These are phyloP conservation scores for Helianthus tuberosus DNA, from an alignment of 129 eudicot genomes.

Conservation along the genomic window DNA sequence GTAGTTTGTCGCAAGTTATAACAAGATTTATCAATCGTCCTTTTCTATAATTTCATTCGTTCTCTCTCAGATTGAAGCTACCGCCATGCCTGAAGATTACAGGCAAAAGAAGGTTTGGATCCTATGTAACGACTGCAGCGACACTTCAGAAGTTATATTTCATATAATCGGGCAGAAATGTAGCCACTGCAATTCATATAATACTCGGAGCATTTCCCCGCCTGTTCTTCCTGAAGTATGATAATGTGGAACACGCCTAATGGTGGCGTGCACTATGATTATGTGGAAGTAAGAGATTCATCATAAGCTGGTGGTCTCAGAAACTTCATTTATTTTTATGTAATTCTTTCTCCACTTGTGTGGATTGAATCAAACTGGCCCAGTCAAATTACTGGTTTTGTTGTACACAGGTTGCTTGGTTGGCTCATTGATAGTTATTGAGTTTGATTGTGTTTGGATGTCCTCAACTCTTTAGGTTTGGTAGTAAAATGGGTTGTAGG, in stretches of 20 bases:
- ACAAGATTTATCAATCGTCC: neutral
- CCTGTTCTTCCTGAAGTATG: slow-evolving; percentile 75
- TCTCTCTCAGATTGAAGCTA: slow-evolving; percentile 73
- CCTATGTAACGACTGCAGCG: slow-evolving; percentile 95
- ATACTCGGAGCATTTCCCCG: slow-evolving; percentile 78
- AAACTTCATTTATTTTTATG: slow-evolving; percentile 16
- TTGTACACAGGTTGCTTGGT: slow-evolving; percentile 20
- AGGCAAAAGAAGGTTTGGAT: slow-evolving; percentile 98
- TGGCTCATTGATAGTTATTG: slow-evolving; percentile 3
- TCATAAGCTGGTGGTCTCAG: slow-evolving; percentile 17
- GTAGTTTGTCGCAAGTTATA: neutral
- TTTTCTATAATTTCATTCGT: slow-evolving; percentile 6
- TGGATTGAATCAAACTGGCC: slow-evolving; percentile 25
- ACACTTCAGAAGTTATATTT: slow-evolving; percentile 82
- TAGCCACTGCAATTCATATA: slow-evolving; percentile 81
- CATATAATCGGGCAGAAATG: slow-evolving; percentile 97
- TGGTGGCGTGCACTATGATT: neutral
- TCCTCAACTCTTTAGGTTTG: neutral
- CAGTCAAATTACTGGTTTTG: slow-evolving; percentile 32
- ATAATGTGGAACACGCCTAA: neutral
- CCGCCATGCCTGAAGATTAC: slow-evolving; percentile 86
- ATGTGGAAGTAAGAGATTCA: neutral
- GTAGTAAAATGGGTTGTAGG: no score
- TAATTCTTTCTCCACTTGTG: slow-evolving; percentile 43
- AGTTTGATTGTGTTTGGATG: slow-evolving; percentile 24